Evolutionary conservation across 768 basidiomycete species (phyloP).

Genomic region (Naematelia encephala): DNA sequence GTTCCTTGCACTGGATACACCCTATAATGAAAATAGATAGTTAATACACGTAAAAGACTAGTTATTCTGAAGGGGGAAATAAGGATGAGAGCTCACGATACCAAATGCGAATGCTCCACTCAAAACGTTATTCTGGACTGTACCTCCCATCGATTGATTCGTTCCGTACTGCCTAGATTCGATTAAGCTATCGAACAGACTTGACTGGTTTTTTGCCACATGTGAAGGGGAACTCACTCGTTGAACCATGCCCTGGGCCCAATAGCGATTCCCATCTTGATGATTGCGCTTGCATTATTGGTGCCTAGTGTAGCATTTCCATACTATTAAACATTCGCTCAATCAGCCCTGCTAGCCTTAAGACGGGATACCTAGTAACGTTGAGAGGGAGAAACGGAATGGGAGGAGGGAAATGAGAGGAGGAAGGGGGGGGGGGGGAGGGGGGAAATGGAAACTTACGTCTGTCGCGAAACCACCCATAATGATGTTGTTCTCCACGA

Average conservation of each 20-base stretch:
- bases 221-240: constrained; percentile 21
- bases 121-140: constrained; percentile 34
- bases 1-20: constrained; percentile 24
- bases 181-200: neutral
- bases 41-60: neutral
- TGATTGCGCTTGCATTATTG: constrained; percentile 36
- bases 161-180: constrained; percentile 30
- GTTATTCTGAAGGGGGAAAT: neutral
- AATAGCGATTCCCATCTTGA: constrained; percentile 46
- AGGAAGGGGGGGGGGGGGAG: neutral
- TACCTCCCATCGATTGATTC: constrained; percentile 32
- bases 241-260: constrained; percentile 41
- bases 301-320: constrained; percentile 31
- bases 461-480: constrained; percentile 38
- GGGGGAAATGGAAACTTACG: constrained; percentile 11
- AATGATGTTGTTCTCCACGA: constrained; percentile 39
- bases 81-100: constrained; percentile 23
- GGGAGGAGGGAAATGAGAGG: neutral
- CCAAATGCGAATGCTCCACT: constrained; percentile 43
- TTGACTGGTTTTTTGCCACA: too few relatives aligned
- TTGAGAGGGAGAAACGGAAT: neutral
- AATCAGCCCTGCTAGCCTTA: neutral
- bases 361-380: neutral
- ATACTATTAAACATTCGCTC: constrained; percentile 4
- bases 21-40: constrained; percentile 7